Evolutionary conservation across 129 eudicot species (phyloP).

Genomic region (Artemisia tridentata): DNA sequence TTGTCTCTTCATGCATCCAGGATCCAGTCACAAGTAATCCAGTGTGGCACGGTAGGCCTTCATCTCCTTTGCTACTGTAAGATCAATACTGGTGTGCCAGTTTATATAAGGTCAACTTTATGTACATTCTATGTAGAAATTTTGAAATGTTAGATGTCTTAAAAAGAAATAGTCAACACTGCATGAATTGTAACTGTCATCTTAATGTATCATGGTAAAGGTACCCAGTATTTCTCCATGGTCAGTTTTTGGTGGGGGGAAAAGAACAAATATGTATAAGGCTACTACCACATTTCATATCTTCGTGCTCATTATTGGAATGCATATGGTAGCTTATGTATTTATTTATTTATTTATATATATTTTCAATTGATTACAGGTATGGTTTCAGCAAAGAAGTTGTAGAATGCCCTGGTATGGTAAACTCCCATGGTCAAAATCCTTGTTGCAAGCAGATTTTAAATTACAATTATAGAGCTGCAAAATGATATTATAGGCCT

Average conservation of each 20-base stretch:
- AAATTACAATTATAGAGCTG: too few species aligned
- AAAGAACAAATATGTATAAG: background rate
- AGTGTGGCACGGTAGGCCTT: constrained; percentile 68
- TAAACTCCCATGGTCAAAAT: constrained; percentile 15
- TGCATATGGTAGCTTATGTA: too few species aligned
- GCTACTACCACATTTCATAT: background rate
- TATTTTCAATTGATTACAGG: too few species aligned
- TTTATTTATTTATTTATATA: too few species aligned
- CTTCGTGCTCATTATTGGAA: constrained; percentile 16
- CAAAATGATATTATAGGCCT: too few species aligned
- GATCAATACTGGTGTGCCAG: constrained; percentile 24
- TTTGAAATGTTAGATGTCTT: background rate
- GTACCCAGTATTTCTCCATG: too few species aligned
- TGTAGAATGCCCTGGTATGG: constrained; percentile 92
- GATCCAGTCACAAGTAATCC: constrained; percentile 96
- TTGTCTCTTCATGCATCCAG: constrained; percentile 36
- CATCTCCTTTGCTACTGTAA: constrained; percentile 89
- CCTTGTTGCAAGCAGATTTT: background rate
- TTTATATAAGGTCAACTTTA: constrained; percentile 13
- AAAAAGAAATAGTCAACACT: too few species aligned
- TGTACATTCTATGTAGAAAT: background rate
- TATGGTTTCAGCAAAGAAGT: constrained; percentile 96
- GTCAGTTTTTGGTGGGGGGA: too few species aligned
- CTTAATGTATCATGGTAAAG: too few species aligned
- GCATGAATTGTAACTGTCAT: too few species aligned